Conservation (phyloP, 805 yeast species). For the Hanseniaspora singularis region DNA sequence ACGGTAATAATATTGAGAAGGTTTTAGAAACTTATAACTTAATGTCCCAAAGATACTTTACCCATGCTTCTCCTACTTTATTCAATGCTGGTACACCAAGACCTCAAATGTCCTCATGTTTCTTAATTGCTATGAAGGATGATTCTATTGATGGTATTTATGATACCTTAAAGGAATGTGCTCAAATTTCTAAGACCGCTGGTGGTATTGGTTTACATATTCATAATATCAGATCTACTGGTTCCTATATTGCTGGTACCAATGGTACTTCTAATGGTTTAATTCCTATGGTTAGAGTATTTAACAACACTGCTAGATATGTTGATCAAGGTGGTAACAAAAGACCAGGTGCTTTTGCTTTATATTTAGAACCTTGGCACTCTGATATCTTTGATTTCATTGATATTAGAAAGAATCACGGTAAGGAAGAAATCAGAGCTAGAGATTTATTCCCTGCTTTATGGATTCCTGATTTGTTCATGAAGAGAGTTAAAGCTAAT, state of each 20-base stretch:
- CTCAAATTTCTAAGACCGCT: conserved; percentile 83
- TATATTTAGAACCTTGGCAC: conserved; percentile 96
- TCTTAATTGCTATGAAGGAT: conserved; percentile 78
- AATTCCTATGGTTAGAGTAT: conserved; percentile 92
- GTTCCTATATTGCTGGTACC: conserved; percentile 81
- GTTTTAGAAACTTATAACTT: conserved; percentile 73
- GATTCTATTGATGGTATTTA: conserved; percentile 95
- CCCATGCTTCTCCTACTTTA: conserved; percentile 91
- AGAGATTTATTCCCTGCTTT: conserved; percentile 85
- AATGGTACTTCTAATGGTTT: conserved; percentile 88
- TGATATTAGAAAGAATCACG: conserved; percentile 83
- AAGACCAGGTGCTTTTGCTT: conserved; percentile 94
- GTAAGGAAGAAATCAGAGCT: conserved; percentile 87
- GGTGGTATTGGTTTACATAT: conserved; percentile 93
- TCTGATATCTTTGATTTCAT: conserved; percentile 77
- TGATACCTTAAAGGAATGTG: conserved; percentile 76
- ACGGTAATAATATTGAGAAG: conserved; percentile 49
- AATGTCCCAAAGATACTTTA: conserved; percentile 79
- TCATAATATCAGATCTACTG: conserved; percentile 75
- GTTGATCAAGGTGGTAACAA: conserved; percentile 98
- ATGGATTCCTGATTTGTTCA: conserved; percentile 91
- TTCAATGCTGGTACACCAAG: conserved; percentile 85
- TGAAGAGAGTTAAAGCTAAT: conserved; percentile 73
- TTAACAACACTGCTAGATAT: conserved; percentile 89
- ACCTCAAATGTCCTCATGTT: conserved; percentile 84